Conservation (phyloP, 495 filamentous ascomycete species). For the Annulohypoxylon bovei region DNA sequence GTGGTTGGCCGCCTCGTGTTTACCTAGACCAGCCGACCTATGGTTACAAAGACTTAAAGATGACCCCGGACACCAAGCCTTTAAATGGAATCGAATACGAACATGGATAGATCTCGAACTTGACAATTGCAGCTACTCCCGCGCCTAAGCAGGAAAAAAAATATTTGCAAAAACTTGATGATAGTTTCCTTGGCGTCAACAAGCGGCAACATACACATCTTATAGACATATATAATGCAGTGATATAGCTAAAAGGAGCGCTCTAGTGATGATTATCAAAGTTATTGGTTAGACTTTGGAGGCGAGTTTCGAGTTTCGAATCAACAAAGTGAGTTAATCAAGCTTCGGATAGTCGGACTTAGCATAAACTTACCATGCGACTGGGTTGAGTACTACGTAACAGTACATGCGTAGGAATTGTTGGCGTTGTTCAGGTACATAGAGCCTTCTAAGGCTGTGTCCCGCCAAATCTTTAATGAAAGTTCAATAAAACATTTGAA, state of each 20-base stretch:
- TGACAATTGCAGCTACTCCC: conserved; percentile 18
- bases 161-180: conserved; percentile 1
- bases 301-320: conserved; percentile 9
- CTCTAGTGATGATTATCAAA: background rate
- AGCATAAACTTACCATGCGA: conserved; percentile 3
- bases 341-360: conserved; percentile 3
- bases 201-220: background rate
- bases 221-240: background rate
- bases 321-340: background rate
- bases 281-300: conserved; percentile 7
- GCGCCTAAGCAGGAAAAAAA: conserved; percentile 14
- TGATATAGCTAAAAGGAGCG: background rate
- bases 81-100: conserved; percentile 40
- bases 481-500: background rate
- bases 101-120: conserved; percentile 3
- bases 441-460: conserved; percentile 1
- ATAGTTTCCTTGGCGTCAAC: background rate
- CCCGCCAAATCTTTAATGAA: conserved; percentile 21
- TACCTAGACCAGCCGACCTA: conserved; percentile 24
- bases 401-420: background rate
- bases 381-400: conserved; percentile 10
- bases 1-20: conserved; percentile 31
- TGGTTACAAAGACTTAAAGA: conserved; percentile 12
- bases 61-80: conserved; percentile 14
- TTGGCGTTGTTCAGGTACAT: background rate